These are phyloP conservation scores for Coemansia sp. DNA, from an alignment of 192 early-diverging fungal species.

Conservation along the genomic window DNA sequence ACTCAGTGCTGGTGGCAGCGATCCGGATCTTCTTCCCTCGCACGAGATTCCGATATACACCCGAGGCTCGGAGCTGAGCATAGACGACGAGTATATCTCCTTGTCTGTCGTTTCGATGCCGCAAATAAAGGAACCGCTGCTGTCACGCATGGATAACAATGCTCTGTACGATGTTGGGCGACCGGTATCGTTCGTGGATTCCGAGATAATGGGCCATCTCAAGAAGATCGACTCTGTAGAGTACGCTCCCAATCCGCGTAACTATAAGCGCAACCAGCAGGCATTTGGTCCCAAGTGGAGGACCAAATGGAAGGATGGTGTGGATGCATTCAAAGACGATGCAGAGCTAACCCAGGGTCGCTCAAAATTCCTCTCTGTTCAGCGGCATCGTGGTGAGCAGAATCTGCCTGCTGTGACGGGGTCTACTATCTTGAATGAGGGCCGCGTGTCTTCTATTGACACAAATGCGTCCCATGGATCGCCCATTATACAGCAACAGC, in stretches of 20 bases:
- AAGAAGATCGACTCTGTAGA: constrained; percentile 93
- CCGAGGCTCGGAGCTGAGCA: constrained; percentile 3
- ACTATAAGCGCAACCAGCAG: constrained; percentile 74
- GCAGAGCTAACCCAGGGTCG: constrained; percentile 46
- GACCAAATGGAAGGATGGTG: constrained; percentile 27
- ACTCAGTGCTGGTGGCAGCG: constrained; percentile 55
- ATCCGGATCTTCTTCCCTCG: constrained; percentile 5
- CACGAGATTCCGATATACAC: neutral
- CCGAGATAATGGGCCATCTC: constrained; percentile 71
- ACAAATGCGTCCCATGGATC: constrained; percentile 1
- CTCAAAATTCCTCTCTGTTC: constrained; percentile 46
- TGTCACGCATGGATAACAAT: constrained; percentile 75
- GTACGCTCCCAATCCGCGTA: constrained; percentile 86
- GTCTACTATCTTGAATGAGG: neutral
- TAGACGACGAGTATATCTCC: constrained; percentile 57
- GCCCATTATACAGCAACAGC: neutral
- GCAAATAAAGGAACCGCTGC: constrained; percentile 70
- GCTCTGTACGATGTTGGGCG: constrained; percentile 71
- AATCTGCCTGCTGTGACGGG: neutral
- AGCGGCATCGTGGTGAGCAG: constrained; percentile 40
- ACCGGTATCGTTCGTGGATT: constrained; percentile 72
- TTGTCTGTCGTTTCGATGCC: constrained; percentile 81
- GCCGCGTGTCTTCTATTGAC: neutral
- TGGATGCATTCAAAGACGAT: constrained; percentile 20
- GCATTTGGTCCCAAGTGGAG: constrained; percentile 38